Evolutionary conservation across 371 early-diverging fungal genomes (phyloP).

Genomic region (Mortierella sp.): DNA sequence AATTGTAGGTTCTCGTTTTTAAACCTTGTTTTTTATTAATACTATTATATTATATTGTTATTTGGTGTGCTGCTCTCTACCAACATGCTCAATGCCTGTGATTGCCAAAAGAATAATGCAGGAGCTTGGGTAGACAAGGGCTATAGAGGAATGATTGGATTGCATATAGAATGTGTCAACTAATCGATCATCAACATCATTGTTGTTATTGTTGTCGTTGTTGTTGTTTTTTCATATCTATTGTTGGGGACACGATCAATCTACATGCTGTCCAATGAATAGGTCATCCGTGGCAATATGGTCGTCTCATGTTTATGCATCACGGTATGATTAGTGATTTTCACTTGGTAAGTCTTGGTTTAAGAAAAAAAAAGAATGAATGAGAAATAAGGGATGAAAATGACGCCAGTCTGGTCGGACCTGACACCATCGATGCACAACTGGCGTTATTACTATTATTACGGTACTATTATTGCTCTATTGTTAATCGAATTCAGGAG

Average conservation of each 20-base stretch:
- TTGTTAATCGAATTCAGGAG: background rate
- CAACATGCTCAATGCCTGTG: too few species aligned
- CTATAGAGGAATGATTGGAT: background rate
- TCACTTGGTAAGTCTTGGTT: slow-evolving; percentile 62
- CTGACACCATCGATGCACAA: slow-evolving; percentile 54
- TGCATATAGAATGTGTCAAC: background rate
- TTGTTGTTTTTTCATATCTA: background rate
- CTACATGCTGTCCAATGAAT: background rate
- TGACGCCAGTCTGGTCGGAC: slow-evolving; percentile 27
- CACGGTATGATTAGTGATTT: slow-evolving; percentile 85
- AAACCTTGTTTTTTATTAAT: background rate
- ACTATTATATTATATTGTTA: background rate
- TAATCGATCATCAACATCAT: slow-evolving; percentile 1
- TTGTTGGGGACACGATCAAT: background rate
- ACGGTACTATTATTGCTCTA: background rate
- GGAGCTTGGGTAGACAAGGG: background rate
- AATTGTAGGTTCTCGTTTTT: slow-evolving; percentile 70
- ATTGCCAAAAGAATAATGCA: too few species aligned
- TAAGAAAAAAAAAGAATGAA: slow-evolving; percentile 5
- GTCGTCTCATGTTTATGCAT: slow-evolving; percentile 92
- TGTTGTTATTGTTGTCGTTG: background rate
- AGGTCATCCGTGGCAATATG: slow-evolving; percentile 81
- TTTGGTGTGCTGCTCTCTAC: background rate
- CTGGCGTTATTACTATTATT: slow-evolving; percentile 16
- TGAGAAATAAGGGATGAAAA: slow-evolving; percentile 12